Evolutionary conservation across 2,329 filamentous ascomycete genomes (phyloP), one percentile per base, ranked within the genome.

Genomic region (Niveomyces coronatus): DNA sequence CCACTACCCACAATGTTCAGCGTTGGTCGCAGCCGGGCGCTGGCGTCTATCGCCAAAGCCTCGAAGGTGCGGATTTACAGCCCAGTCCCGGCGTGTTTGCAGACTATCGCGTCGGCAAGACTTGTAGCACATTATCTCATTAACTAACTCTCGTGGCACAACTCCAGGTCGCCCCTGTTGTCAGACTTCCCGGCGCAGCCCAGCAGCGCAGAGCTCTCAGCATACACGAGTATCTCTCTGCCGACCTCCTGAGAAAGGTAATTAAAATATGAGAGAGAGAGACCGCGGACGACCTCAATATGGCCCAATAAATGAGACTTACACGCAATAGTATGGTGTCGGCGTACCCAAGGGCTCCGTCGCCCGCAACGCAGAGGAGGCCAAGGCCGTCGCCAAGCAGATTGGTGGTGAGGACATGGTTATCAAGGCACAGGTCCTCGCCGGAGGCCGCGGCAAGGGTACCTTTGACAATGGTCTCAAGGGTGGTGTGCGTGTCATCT

Each of bases 351-450:
- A 87, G 62, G 91, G 91, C 51, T 71, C 81, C 58, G 87, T 94
- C 55, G 91, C 91, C 52, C 14, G 78, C 62, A 82, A 70, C 46
- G 76, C 83, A 33, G 77, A 81, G 55, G 91, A 96, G 72, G 91
- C 91, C 50, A 89, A 95, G 75, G 71, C 77, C 53, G 76, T 96
- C 56, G 91, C 91, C 42, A 88, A 89, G 70, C 70, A 80, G 49
- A 91, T 98, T 57, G 84, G 86, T 71, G 82, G 75, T 54, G 89
- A 94, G 60, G 91, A 98, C 64, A 89, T 95, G 79, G 91, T 98
- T 53, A 96, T 98, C 76, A 98, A 98, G 78, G 91, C 91, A 46
- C 91, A 98, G 72, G 91, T 98, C 45, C 83, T 98, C 47, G 91
- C 91, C 46, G 91, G 91, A 67, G 91, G 91, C 49, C 84, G 91